phyloP scores from a whole-genome alignment of 75 land plant species.

The Larix kaempferi region DNA sequence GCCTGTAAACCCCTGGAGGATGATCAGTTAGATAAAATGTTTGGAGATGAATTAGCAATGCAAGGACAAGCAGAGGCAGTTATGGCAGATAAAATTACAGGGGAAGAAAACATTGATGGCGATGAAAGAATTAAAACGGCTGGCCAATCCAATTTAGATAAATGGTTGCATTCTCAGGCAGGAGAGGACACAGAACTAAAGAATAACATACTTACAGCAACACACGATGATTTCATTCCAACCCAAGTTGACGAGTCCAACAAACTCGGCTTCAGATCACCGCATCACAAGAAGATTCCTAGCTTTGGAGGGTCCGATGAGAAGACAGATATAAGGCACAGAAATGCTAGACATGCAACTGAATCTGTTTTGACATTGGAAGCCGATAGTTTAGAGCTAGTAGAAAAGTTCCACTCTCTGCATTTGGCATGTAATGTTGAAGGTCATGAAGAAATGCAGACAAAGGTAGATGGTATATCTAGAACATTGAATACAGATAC shows the following conservation, averaged over 20 bases:
- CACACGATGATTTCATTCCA: neutral
- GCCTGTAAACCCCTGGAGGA: neutral
- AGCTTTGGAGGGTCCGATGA: neutral
- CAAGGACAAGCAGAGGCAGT: conserved; percentile 6
- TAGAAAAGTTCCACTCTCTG: neutral
- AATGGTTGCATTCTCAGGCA: conserved; percentile 68
- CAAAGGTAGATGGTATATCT: neutral
- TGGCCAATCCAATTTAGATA: conserved; percentile 75
- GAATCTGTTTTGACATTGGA: neutral
- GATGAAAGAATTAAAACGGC: conserved; percentile 50
- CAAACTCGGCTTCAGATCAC: neutral
- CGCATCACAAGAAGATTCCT: neutral
- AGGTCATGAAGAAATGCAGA: neutral
- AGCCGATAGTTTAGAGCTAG: neutral
- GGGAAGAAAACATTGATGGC: conserved; percentile 27
- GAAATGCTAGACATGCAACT: neutral
- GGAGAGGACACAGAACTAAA: conserved; percentile 1
- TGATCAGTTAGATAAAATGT: neutral
- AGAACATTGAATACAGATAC: neutral
- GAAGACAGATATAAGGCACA: neutral
- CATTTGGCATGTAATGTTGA: neutral
- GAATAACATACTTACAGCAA: neutral
- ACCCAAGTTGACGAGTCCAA: neutral
- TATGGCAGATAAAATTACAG: neutral
- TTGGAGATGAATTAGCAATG: conserved; percentile 3